A percentile compares a stretch with the other conserved stretches of the same genome.
These are phyloP conservation scores for Scalesia atractyloides DNA, from an alignment of 129 eudicot genomes.

Conservation along the genomic window DNA sequence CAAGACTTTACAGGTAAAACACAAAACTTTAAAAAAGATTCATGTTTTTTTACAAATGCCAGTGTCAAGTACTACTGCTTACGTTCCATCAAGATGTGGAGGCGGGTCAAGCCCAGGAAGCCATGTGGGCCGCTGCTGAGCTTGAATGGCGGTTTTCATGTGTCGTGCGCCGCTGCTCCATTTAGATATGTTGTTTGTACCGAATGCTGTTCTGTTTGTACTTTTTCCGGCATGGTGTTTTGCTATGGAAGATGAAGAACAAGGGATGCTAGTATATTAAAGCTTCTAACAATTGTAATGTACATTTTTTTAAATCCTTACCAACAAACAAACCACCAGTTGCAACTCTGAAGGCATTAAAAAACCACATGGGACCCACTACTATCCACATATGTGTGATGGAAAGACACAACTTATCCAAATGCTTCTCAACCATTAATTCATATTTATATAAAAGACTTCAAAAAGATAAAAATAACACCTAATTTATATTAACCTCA, in stretches of 20 bases:
- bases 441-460: slow-evolving; percentile 4
- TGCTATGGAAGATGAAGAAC: slow-evolving; percentile 45
- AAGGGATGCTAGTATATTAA: slow-evolving; percentile 46
- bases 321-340: slow-evolving; percentile 26
- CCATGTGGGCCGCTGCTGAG: slow-evolving; percentile 87
- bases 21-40: neutral
- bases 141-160: slow-evolving; percentile 44
- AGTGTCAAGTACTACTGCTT: slow-evolving; percentile 36
- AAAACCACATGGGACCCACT: slow-evolving; percentile 51
- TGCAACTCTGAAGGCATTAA: slow-evolving; percentile 25
- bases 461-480: neutral
- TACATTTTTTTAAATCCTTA: slow-evolving; percentile 48
- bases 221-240: slow-evolving; percentile 27
- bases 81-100: slow-evolving; percentile 93
- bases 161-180: slow-evolving; percentile 13
- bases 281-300: slow-evolving; percentile 55
- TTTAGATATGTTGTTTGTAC: slow-evolving; percentile 31
- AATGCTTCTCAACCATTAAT: slow-evolving; percentile 38
- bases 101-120: slow-evolving; percentile 99
- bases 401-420: slow-evolving; percentile 44
- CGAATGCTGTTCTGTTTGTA: slow-evolving; percentile 30
- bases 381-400: slow-evolving; percentile 35
- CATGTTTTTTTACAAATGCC: neutral
- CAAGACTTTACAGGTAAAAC: slow-evolving; percentile 46
- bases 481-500: slow-evolving; percentile 13